Evolutionary conservation across 192 early-diverging fungal species (phyloP).

Genomic region (Umbelopsis sp.): DNA sequence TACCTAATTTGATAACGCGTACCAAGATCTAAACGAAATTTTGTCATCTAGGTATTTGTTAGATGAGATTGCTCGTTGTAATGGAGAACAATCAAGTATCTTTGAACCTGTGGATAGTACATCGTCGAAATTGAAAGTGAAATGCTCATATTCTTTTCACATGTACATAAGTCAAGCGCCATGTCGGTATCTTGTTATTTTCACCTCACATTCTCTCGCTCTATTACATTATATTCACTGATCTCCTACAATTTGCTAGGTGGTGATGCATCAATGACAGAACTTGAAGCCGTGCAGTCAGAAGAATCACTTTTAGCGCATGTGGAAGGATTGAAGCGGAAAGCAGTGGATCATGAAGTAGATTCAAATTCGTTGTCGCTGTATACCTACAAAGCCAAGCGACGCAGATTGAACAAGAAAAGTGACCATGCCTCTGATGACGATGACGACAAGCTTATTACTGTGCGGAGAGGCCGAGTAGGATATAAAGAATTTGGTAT

Average conservation of each 20-base stretch:
- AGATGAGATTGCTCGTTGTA: neutral
- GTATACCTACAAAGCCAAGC: conserved; percentile 26
- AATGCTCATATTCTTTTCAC: conserved; percentile 53
- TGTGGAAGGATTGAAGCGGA: conserved; percentile 33
- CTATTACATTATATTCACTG: neutral
- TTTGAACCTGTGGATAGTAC: neutral
- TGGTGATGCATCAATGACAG: conserved; percentile 79
- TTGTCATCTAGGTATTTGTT: neutral
- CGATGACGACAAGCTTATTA: neutral
- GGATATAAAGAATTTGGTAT: conserved; percentile 59
- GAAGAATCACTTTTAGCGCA: conserved; percentile 37
- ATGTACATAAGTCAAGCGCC: conserved; percentile 79
- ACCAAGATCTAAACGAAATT: neutral
- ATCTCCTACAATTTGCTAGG: conserved; percentile 39
- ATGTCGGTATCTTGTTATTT: conserved; percentile 52
- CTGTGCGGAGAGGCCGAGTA: conserved; percentile 62
- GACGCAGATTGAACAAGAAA: neutral
- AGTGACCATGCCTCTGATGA: neutral
- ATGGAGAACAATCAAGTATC: conserved; percentile 7
- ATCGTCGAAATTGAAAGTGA: neutral
- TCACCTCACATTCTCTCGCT: neutral
- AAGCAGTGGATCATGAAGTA: neutral
- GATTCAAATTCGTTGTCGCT: conserved; percentile 10
- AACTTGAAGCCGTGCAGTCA: conserved; percentile 43
- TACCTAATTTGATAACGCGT: neutral